Percentiles rank a stretch among this genome's conserved stretches.
phyloP scores from a whole-genome alignment of 352 stramenopile genomes.

The Stephanocyclus meneghinianus region DNA sequence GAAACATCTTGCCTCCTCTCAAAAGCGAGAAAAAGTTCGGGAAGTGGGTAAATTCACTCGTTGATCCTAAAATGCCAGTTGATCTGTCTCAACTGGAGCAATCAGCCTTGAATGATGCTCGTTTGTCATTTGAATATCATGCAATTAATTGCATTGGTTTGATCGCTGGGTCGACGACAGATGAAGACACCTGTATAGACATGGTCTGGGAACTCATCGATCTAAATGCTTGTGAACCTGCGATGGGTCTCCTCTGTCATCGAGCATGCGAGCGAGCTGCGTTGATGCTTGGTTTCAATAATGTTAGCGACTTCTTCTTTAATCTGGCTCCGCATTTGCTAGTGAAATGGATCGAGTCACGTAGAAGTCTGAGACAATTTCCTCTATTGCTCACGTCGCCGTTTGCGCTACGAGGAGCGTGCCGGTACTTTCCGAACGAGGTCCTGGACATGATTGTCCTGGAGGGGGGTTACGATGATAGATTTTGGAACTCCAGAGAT shows the following conservation, averaged over 20 bases:
- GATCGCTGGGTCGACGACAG: constrained; percentile 55
- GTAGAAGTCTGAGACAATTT: constrained; percentile 44
- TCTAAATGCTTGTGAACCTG: constrained; percentile 35
- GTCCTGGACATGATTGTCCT: constrained; percentile 41
- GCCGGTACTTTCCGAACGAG: constrained; percentile 49
- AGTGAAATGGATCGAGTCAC: constrained; percentile 59
- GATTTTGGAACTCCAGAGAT: constrained; percentile 47
- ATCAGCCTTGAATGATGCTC: constrained; percentile 40
- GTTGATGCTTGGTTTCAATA: constrained; percentile 53
- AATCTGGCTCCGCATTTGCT: constrained; percentile 51
- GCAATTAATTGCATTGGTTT: constrained; percentile 57
- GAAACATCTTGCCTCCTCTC: constrained; percentile 36
- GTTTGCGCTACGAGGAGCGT: constrained; percentile 33
- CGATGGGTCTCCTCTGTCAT: constrained; percentile 44
- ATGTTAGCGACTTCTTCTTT: constrained; percentile 48
- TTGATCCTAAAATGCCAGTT: constrained; percentile 50
- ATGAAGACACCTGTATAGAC: constrained; percentile 40
- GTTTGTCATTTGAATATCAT: constrained; percentile 51
- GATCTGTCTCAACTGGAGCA: constrained; percentile 53
- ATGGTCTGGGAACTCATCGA: constrained; percentile 63
- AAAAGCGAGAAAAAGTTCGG: constrained; percentile 44
- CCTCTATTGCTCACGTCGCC: constrained; percentile 57
- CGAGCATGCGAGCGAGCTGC: constrained; percentile 54
- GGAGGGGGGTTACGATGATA: constrained; percentile 44
- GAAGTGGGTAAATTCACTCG: constrained; percentile 44